Percentiles rank a stretch among this genome's conserved stretches.
These are phyloP conservation scores for Pseudogymnoascus sp. DNA, from an alignment of 2,329 filamentous ascomycete species.

Conservation along the genomic window DNA sequence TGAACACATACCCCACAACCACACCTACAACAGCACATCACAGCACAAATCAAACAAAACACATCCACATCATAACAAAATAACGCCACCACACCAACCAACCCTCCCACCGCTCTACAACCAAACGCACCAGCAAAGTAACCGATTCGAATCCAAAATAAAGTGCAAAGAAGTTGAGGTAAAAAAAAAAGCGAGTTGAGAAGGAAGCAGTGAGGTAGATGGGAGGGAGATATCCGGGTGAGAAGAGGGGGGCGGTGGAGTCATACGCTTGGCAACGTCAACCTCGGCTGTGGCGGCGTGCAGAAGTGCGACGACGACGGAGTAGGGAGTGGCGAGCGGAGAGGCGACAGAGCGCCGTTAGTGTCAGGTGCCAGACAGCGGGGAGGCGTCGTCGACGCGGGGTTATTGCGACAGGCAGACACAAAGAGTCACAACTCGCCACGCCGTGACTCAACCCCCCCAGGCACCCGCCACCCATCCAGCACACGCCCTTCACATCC, in stretches of 20 bases:
- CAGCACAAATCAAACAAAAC: not conserved
- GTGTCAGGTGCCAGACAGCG: not conserved
- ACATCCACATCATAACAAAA: not conserved
- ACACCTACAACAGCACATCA: not conserved
- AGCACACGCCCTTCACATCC: not conserved
- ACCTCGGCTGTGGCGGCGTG: not conserved
- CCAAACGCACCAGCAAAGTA: not conserved
- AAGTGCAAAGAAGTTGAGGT: not conserved
- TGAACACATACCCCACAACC: not conserved
- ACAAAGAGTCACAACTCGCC: not conserved
- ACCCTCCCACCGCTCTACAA: not conserved
- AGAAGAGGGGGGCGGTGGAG: not conserved
- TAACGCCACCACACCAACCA: conserved; percentile 1
- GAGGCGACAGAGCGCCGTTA: not conserved
- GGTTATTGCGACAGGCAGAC: not conserved
- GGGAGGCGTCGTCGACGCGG: not conserved
- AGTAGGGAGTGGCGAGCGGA: not conserved
- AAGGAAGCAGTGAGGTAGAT: not conserved
- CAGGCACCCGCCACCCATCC: not conserved
- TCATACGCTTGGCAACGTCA: not conserved
- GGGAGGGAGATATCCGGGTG: not conserved
- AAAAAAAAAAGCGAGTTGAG: not conserved
- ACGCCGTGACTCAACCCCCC: not conserved
- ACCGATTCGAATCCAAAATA: not conserved
- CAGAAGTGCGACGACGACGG: not conserved